A percentile compares a stretch with the other conserved stretches of the same genome.
Conservation (phyloP, 1,284 basidiomycete genomes). For the Mycena sp. region DNA sequence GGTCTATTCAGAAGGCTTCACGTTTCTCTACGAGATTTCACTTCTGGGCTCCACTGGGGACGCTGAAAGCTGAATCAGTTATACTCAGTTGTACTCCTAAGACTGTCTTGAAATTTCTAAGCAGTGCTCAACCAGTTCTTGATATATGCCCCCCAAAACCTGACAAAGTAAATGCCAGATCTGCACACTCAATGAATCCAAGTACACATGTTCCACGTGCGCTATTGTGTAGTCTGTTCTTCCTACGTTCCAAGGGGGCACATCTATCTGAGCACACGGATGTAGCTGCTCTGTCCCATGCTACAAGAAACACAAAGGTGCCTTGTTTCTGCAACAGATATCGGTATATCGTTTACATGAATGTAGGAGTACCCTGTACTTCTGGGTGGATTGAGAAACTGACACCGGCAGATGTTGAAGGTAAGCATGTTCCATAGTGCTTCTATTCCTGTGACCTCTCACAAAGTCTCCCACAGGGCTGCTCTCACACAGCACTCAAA, state of each 20-base stretch:
- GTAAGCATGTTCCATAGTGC: not conserved
- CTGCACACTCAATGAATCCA: conserved; percentile 23
- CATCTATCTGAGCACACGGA: not conserved
- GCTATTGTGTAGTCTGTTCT: conserved; percentile 27
- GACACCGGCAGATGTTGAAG: not conserved
- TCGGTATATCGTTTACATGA: not conserved
- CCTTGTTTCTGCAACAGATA: no score
- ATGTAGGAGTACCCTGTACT: conserved; percentile 16
- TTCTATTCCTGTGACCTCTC: not conserved
- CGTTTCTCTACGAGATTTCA: no score
- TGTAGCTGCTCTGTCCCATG: conserved; percentile 46
- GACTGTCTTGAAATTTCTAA: no score
- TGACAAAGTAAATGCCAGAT: conserved; percentile 28
- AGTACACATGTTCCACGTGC: conserved; percentile 29
- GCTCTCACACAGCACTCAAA: not conserved
- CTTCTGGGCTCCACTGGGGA: no score
- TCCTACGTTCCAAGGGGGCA: not conserved
- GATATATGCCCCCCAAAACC: no score
- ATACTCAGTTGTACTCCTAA: no score
- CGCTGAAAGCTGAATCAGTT: no score
- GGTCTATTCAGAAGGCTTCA: no score
- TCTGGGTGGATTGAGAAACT: not conserved
- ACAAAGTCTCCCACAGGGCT: not conserved
- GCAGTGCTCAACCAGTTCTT: no score
- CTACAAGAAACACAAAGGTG: conserved; percentile 71